Evolutionary conservation across 805 yeast species (phyloP).

Genomic region (Sungouiozyma intestinalis): DNA sequence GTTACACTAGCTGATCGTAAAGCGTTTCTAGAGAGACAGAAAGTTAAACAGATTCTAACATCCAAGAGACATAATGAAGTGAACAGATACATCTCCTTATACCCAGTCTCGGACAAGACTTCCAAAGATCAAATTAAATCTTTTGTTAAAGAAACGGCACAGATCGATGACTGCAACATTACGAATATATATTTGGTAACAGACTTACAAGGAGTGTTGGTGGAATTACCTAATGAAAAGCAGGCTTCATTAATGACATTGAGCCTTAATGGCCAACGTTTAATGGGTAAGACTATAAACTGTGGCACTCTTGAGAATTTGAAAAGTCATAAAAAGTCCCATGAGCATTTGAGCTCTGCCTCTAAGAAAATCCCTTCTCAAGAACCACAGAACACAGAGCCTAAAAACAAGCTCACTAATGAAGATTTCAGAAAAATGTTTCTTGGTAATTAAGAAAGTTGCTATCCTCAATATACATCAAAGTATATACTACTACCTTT

Average conservation of each 20-base stretch:
- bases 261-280: slow-evolving; percentile 30
- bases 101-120: slow-evolving; percentile 22
- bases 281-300: slow-evolving; percentile 28
- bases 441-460: slow-evolving; percentile 12
- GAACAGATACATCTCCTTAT: slow-evolving; percentile 14
- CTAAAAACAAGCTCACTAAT: slow-evolving; percentile 22
- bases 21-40: slow-evolving; percentile 27
- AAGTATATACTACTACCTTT: too few relatives aligned
- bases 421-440: slow-evolving; percentile 33
- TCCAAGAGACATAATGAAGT: slow-evolving; percentile 8
- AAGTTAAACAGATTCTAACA: slow-evolving; percentile 22
- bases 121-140: slow-evolving; percentile 14
- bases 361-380: not conserved
- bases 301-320: slow-evolving; percentile 30
- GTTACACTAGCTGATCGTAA: slow-evolving; percentile 40
- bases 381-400: not conserved
- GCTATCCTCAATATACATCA: not conserved
- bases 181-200: slow-evolving; percentile 37
- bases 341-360: too few relatives aligned
- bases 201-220: slow-evolving; percentile 37
- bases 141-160: slow-evolving; percentile 8
- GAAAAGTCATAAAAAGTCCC: slow-evolving; percentile 3
- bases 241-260: slow-evolving; percentile 45
- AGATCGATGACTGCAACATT: slow-evolving; percentile 19
- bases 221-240: slow-evolving; percentile 34